Percentiles rank a stretch among this genome's conserved stretches.
These are phyloP conservation scores for Clarireedia sp. DNA, from an alignment of 2,329 filamentous ascomycete species.

Conservation along the genomic window DNA sequence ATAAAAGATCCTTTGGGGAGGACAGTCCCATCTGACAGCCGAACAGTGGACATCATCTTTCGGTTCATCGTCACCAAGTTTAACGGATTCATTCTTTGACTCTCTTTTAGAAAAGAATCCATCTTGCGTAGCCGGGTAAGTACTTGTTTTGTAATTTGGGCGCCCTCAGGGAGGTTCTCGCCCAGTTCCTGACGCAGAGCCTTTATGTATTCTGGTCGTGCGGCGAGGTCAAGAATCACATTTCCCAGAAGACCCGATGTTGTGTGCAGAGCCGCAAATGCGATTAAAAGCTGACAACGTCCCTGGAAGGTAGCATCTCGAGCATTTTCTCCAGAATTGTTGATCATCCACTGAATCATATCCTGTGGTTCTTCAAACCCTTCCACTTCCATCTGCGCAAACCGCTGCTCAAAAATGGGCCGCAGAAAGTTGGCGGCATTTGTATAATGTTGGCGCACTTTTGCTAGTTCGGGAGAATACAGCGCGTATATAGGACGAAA, in stretches of 20 bases:
- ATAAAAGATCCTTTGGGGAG: conserved; percentile 26
- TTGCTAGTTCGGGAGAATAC: conserved; percentile 1
- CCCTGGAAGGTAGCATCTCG: conserved; percentile 1
- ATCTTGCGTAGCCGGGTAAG: conserved; percentile 25
- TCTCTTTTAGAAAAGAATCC: conserved; percentile 35
- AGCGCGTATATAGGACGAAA: conserved; percentile 1
- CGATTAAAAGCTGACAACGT: conserved; percentile 2
- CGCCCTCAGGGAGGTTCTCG: conserved; percentile 28
- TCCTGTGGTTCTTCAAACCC: background rate
- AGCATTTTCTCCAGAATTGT: conserved; percentile 1
- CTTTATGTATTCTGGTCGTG: conserved; percentile 36
- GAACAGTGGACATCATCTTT: conserved; percentile 16
- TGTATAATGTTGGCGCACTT: conserved; percentile 1
- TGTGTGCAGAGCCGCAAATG: background rate
- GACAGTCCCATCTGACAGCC: conserved; percentile 28
- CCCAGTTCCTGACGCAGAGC: conserved; percentile 15
- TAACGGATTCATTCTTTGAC: conserved; percentile 30
- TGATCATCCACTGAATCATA: conserved; percentile 7
- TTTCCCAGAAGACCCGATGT: background rate
- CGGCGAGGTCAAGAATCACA: conserved; percentile 41
- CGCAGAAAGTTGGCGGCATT: background rate
- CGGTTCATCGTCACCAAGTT: conserved; percentile 19
- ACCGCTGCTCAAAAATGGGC: background rate
- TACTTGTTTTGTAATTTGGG: conserved; percentile 27
- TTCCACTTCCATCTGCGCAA: background rate